Percentiles rank a stretch among this genome's conserved stretches.
Evolutionary conservation across 2,329 filamentous ascomycete genomes (phyloP).

Genomic region (Aspergillus sclerotialis): DNA sequence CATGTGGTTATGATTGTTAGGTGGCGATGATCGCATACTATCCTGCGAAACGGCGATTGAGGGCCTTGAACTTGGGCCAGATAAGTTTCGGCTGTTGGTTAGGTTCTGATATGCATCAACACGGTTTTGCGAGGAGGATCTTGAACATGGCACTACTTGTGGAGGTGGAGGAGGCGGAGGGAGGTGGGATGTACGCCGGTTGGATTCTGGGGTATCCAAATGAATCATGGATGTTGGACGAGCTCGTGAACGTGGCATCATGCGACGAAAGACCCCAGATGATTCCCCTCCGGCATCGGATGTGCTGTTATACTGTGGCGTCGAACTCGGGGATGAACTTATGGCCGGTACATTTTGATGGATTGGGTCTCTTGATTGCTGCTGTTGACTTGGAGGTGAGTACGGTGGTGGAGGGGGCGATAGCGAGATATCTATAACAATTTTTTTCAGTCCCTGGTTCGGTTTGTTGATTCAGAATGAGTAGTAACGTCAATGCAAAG

Average conservation of each 20-base stretch:
- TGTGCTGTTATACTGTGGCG: constrained; percentile 11
- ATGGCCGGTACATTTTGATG: constrained; percentile 7
- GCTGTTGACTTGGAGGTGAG: constrained; percentile 27
- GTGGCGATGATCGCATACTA: constrained; percentile 12
- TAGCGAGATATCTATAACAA: constrained; percentile 18
- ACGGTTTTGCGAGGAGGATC: constrained; percentile 28
- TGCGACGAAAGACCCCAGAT: constrained; percentile 16
- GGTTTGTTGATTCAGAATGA: too few relatives aligned
- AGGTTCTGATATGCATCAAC: constrained; percentile 18
- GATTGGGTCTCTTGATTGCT: constrained; percentile 12
- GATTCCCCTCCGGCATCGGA: constrained; percentile 12
- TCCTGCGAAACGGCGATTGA: constrained; percentile 17
- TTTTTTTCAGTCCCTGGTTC: constrained; percentile 5
- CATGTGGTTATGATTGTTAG: constrained; percentile 9
- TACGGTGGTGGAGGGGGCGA: constrained; percentile 34
- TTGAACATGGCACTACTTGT: constrained; percentile 19
- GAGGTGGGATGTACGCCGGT: constrained; percentile 23
- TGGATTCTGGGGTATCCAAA: constrained; percentile 16
- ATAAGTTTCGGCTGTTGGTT: constrained; percentile 4
- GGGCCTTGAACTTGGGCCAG: constrained; percentile 11
- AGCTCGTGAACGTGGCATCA: constrained; percentile 17
- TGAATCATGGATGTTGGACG: constrained; percentile 28
- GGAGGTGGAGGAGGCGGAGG: constrained; percentile 31
- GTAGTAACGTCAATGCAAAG: neutral
- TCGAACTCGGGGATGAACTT: constrained; percentile 12